Conservation (phyloP, 148 eudicot species). For the Persicaria maculosa region DNA sequence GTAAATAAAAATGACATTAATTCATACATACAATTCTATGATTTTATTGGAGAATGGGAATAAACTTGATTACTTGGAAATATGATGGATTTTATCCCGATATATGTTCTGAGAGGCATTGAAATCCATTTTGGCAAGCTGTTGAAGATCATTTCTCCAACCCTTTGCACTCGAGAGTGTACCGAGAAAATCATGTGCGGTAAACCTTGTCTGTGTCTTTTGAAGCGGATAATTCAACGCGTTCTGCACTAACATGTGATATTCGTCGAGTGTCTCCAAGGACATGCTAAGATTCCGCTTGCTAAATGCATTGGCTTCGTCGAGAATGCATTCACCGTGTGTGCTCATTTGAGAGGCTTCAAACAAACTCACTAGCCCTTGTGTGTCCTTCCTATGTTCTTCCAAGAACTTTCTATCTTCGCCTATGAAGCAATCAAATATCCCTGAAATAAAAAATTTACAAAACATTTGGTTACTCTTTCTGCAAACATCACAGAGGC, state of each 20-base stretch:
- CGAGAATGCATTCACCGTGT: background rate
- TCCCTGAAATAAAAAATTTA: background rate
- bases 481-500: no score
- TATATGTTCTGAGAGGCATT: constrained; percentile 12
- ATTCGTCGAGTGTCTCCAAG: constrained; percentile 11
- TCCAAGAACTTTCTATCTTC: constrained; percentile 2
- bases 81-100: constrained; percentile 28
- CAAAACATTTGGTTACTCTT: no score
- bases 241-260: constrained; percentile 12
- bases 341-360: constrained; percentile 7
- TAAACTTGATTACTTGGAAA: constrained; percentile 28
- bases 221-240: constrained; percentile 31
- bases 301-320: constrained; percentile 22
- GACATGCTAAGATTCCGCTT: constrained; percentile 11
- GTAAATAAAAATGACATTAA: background rate
- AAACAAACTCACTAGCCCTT: background rate
- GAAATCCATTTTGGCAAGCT: constrained; percentile 25
- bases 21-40: background rate
- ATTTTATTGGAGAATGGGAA: no score
- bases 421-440: background rate
- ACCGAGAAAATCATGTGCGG: constrained; percentile 7
- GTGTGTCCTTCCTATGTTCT: background rate
- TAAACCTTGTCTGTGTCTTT: constrained; percentile 20
- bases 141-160: constrained; percentile 14
- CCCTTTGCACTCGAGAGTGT: background rate